Conservation (phyloP, 768 basidiomycete genomes). For the Xerocomus potaroensis region DNA sequence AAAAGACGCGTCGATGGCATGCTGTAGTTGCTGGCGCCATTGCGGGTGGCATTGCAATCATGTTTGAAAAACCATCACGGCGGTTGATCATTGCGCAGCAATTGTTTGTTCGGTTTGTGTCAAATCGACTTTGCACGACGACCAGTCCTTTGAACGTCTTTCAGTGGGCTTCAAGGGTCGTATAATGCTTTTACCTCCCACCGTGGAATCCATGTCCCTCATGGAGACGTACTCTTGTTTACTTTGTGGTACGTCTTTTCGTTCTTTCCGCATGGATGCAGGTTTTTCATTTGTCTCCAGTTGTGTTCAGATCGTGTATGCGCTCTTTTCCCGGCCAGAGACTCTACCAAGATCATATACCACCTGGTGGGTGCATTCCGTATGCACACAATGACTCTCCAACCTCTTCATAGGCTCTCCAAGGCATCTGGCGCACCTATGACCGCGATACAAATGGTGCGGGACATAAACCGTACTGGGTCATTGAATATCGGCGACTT, state of each 20-base stretch:
- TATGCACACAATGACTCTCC: neutral
- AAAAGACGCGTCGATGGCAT: constrained; percentile 73
- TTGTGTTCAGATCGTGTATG: constrained; percentile 85
- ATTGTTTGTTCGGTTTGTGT: constrained; percentile 70
- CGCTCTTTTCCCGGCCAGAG: constrained; percentile 71
- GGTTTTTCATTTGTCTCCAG: constrained; percentile 31
- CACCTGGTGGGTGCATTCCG: constrained; percentile 49
- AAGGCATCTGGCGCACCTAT: constrained; percentile 61
- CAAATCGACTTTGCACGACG: neutral
- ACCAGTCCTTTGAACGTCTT: neutral
- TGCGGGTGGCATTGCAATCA: constrained; percentile 67
- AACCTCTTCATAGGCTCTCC: constrained; percentile 54
- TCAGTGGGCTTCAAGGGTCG: constrained; percentile 83
- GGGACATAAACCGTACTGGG: constrained; percentile 54
- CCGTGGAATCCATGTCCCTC: constrained; percentile 65
- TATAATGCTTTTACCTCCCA: constrained; percentile 75
- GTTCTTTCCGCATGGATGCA: neutral
- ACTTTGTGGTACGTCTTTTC: constrained; percentile 51
- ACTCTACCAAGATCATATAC: constrained; percentile 78
- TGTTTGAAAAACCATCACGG: constrained; percentile 69
- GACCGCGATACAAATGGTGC: constrained; percentile 58
- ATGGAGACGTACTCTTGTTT: constrained; percentile 83
- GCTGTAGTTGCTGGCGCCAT: constrained; percentile 73
- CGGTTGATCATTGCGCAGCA: constrained; percentile 77
- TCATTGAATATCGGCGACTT: constrained; percentile 53